Percentiles rank a stretch among this genome's conserved stretches.
Evolutionary conservation across 2,329 filamentous ascomycete species (phyloP).

Genomic region (Chalaropsis thielavioides): DNA sequence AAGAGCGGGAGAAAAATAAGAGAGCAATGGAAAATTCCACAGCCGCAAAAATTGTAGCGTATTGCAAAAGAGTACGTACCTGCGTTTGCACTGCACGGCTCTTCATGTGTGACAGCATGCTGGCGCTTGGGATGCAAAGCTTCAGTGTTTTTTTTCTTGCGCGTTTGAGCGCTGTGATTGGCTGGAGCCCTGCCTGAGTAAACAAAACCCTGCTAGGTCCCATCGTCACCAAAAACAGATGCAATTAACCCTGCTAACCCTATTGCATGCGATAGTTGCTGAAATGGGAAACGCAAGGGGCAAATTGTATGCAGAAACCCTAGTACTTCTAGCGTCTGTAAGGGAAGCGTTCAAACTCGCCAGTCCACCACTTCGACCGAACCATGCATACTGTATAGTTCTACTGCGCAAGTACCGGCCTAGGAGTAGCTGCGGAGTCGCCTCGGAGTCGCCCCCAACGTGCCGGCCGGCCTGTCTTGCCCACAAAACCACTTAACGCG

Average conservation of each 20-base stretch:
- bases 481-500: slow-evolving; percentile 1
- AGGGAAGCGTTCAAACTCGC: no score
- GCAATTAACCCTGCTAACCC: background rate
- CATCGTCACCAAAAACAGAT: slow-evolving; percentile 4
- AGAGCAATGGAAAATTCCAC: background rate
- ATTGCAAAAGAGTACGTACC: background rate
- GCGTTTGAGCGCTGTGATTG: slow-evolving; percentile 12
- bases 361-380: no score
- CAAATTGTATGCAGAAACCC: background rate
- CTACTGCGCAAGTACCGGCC: no score
- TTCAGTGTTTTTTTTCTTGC: slow-evolving; percentile 9
- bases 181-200: slow-evolving; percentile 7
- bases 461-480: no score
- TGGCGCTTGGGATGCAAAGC: slow-evolving; percentile 4
- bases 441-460: no score
- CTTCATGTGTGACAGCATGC: background rate
- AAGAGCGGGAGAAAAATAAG: background rate
- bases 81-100: background rate
- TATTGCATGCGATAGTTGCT: background rate
- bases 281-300: background rate
- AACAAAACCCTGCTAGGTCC: slow-evolving; percentile 13
- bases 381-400: no score
- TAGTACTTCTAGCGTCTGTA: no score
- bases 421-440: no score
- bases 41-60: background rate